Evolutionary conservation across 805 yeast species (phyloP).

Genomic region (Metschnikowia peoriensis): DNA sequence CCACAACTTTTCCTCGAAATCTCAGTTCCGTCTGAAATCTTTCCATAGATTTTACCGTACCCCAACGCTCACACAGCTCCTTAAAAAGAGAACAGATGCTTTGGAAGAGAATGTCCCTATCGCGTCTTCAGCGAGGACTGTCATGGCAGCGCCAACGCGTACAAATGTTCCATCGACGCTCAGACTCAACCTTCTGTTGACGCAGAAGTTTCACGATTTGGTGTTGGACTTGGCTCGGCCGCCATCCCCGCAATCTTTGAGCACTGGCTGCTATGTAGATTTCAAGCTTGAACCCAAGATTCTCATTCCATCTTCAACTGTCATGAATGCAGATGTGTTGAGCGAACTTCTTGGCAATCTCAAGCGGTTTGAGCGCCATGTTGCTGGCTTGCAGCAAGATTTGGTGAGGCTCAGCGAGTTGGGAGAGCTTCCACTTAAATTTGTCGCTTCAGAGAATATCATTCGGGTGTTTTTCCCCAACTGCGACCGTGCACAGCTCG

Average conservation of each 20-base stretch:
- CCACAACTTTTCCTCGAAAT: conserved; percentile 16
- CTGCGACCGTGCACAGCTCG: conserved; percentile 58
- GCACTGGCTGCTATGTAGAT: conserved; percentile 33
- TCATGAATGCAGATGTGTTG: conserved; percentile 31
- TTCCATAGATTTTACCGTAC: conserved; percentile 13
- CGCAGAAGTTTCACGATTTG: conserved; percentile 22
- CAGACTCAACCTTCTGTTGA: conserved; percentile 30
- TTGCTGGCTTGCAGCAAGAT: conserved; percentile 44
- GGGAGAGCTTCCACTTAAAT: conserved; percentile 64
- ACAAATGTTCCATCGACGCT: conserved; percentile 14
- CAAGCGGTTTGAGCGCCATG: conserved; percentile 34
- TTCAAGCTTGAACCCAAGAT: conserved; percentile 30
- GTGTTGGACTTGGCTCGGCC: conserved; percentile 17
- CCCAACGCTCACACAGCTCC: conserved; percentile 17
- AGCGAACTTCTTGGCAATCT: conserved; percentile 19
- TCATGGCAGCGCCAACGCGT: neutral
- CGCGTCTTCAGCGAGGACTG: neutral
- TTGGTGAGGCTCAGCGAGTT: conserved; percentile 49
- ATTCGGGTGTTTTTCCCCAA: conserved; percentile 68
- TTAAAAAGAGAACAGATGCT: conserved; percentile 11
- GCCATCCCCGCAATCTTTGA: conserved; percentile 10
- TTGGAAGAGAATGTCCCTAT: conserved; percentile 4
- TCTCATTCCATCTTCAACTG: conserved; percentile 32
- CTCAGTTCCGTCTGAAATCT: conserved; percentile 19
- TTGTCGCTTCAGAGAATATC: conserved; percentile 36